Evolutionary conservation across 441 rosid species (phyloP), one percentile per base, ranked within the genome.

Genomic region (Adansonia grandidieri): DNA sequence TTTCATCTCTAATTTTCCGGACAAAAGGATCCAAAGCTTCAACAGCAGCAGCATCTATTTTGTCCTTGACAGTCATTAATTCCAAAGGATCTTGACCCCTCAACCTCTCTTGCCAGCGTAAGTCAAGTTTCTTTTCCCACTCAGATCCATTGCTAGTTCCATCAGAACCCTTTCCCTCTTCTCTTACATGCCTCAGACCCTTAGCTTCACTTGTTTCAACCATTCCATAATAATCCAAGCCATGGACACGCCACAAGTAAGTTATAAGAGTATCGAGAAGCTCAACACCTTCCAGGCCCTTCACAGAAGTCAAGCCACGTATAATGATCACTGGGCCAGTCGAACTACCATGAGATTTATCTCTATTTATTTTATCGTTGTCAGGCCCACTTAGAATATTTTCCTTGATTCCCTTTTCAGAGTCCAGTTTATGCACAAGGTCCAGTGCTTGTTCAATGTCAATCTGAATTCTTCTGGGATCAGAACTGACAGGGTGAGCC

Each of bases 1-100:
- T 97, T 83, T 97, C 99, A 91, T 97, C 99, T 82, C 98, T 89
- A 54, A 97, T 97, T 84, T 97, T 97, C 65, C 99, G 90, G 73
- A 97, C 97, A 87, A 73, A 92, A 60, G 99, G 99, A 88, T 96
- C 99, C 76, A 96, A 53, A 58, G 80, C 86, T 80, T 96, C 97
- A 72, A 82, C 85, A 60, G 98, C 98, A 53, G 95, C 80, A 60
- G 96, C 97, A 68, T 96, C 99, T 82, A 96, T 87, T 86, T 93
- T 96, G 71, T 94, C 98, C 80, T 92, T 94, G 5, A 93, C 97
- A 74, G 98, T 91, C 99, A 92, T 96, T 81, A 91, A 67, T 89
- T 94, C 99, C 88, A 94, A 79, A 66, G 97, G 98, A 83, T 96
- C 99, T 86, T 90, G 98, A 78, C 93, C 82, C 83, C 85, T 91